Base-by-base conservation (phyloP, 2,329 filamentous ascomycete genomes). In the Ilyonectria mors-panacis region DNA sequence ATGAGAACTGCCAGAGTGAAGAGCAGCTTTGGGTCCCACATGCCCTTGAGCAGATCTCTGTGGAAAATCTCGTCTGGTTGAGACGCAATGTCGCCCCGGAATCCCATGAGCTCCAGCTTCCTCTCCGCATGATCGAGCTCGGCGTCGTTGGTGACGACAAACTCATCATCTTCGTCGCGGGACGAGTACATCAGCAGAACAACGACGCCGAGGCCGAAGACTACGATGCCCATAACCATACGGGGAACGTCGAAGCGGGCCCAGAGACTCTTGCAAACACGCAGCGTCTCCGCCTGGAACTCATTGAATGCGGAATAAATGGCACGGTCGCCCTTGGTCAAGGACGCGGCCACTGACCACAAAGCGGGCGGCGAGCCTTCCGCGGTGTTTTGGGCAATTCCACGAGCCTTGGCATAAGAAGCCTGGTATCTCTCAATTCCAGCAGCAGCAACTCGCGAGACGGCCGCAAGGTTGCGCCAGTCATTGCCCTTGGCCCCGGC, bases 341-440 rank as follows among this genome's bases (percentile, higher is more conserved):
- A 76, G 3, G 83, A 75, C 13, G 81, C 80, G 39, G 84, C 81
- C 84, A 86, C 89, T 2, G 82, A 80, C 72, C 85, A 84, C 54
- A 90, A 85, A 2, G 75, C 73, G 13, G 76, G 73, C 0, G 81
- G 79, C 2, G 81, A 81, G 4, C 71, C 76, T 1, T 76, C 72
- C 10, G 87, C 87, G 6, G 85, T 82, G 28, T 85, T 86, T 56
- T 91, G 88, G 48, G 91, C 87, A 2, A 94, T 86, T 2, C 92
- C 92, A 21, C 92, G 89, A 13, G 91, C 93, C 37, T 85, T 82
- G 65, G 93, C 92, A 79, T 99, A 99, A 53, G 94, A 91, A 60
- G 88, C 85, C 78, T 98, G 95, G 76, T 99, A 99, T 72, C 93
- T 89, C 80, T 94, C 91, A 65, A 98, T 96, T 69, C 96, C 95